These are phyloP conservation scores for Lophiostoma macrostomum DNA, from an alignment of 495 filamentous ascomycete genomes.

Conservation along the genomic window DNA sequence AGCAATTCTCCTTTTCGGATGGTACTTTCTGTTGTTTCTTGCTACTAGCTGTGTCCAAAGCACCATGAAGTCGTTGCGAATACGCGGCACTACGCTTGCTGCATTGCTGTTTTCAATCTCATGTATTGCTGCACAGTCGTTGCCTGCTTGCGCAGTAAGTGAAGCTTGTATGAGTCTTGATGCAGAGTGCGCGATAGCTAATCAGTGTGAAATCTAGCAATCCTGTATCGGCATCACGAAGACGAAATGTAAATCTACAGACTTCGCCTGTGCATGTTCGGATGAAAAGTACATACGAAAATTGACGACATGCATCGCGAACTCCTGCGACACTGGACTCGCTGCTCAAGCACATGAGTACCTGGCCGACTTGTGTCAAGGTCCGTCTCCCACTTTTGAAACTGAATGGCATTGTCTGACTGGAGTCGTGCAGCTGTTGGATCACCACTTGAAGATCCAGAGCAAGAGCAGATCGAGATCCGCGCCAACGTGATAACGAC, in stretches of 20 bases:
- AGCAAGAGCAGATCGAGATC: too few relatives aligned
- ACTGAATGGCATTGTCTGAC: too few relatives aligned
- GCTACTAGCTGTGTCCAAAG: too few relatives aligned
- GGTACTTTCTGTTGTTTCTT: too few relatives aligned
- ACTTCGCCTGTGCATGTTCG: slow-evolving; percentile 9
- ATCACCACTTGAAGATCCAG: too few relatives aligned
- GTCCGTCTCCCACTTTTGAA: too few relatives aligned
- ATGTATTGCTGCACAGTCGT: neutral
- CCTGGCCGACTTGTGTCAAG: neutral
- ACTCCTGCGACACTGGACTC: neutral
- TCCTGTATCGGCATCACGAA: slow-evolving; percentile 12
- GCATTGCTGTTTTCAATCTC: neutral
- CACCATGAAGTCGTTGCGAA: too few relatives aligned
- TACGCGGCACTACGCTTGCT: too few relatives aligned
- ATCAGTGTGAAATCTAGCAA: too few relatives aligned
- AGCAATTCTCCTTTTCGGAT: too few relatives aligned
- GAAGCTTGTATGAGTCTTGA: neutral
- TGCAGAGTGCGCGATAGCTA: neutral
- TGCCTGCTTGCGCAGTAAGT: neutral
- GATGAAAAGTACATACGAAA: slow-evolving; percentile 6
- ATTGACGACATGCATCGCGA: neutral
- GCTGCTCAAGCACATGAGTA: neutral
- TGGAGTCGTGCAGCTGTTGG: too few relatives aligned
- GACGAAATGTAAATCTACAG: slow-evolving; percentile 19
- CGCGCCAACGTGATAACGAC: too few relatives aligned